Evolutionary conservation across 352 stramenopile genomes (phyloP), one percentile per base, ranked within the genome.

Genomic region (Pythium oligandrum): DNA sequence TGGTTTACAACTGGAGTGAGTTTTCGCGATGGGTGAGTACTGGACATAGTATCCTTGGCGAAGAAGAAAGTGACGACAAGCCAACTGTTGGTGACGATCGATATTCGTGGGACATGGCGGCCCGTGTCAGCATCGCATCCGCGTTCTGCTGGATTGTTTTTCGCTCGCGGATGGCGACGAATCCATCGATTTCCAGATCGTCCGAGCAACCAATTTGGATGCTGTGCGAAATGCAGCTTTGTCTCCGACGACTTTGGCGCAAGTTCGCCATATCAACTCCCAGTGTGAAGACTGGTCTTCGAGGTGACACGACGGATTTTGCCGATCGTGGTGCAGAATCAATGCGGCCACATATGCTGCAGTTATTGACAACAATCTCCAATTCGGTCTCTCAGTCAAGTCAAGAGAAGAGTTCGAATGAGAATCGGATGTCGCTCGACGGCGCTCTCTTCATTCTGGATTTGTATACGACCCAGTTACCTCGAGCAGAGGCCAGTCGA

Each of bases 11-110:
- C 33, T 46, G 43, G 0, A 43, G 58, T 6, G 53, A 50, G 1
- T 66, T 61, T 9, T 66, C 58, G 34, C 34, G 37, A 1, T 66
- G 59, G 59, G 34, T 61, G 1, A 55, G 53, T 11, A 58, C 17
- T 26, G 17, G 17, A 26, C 17, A 26, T 26, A 26, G 17, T 26
- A 26, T 26, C 17, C 17, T 48, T 31, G 59, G 59, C 1, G 46
- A 51, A 12, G 42, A 43, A 30, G 33, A 48, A 31, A 48, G 43
- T 48, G 43, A 48, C 43, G 43, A 11, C 43, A 48, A 54, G 26
- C 40, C 47, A 9, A 43, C 48, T 4, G 58, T 65, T 4, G 55
- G 44, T 6, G 49, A 66, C 44, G 33, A 55, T 6, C 53, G 50
- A 10, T 61, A 53, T 32, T 35, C 38, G 3, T 66, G 48, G 59